Evolutionary conservation across 2,329 filamentous ascomycete genomes (phyloP).

Genomic region (Verticillium dahliae): DNA sequence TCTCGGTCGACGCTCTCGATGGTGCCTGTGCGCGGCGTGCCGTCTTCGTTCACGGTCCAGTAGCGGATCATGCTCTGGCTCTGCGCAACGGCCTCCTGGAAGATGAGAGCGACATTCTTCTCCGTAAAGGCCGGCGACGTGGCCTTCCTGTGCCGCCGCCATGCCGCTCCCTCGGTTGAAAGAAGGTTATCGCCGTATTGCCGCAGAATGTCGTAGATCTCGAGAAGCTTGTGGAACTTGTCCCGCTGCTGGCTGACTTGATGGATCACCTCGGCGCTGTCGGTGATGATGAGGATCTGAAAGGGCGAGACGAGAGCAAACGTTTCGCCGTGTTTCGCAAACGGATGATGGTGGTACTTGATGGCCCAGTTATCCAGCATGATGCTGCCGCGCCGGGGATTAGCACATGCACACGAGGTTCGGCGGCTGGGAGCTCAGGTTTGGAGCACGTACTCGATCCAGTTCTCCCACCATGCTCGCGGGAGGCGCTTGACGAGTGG

Average conservation of each 20-base stretch:
- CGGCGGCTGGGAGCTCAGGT: no score
- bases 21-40: slow-evolving; percentile 23
- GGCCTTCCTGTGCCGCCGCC: slow-evolving; percentile 68
- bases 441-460: slow-evolving; percentile 47
- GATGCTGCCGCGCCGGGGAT: slow-evolving; percentile 27
- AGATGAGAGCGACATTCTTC: slow-evolving; percentile 62
- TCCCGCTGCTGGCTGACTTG: slow-evolving; percentile 62
- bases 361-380: slow-evolving; percentile 56
- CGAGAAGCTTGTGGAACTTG: slow-evolving; percentile 63
- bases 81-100: slow-evolving; percentile 54
- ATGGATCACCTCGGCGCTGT: slow-evolving; percentile 57
- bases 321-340: slow-evolving; percentile 53
- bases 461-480: slow-evolving; percentile 44
- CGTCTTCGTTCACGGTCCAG: slow-evolving; percentile 40
- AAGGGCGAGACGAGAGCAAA: slow-evolving; percentile 59
- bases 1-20: slow-evolving; percentile 54
- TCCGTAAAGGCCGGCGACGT: slow-evolving; percentile 70
- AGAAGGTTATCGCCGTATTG: slow-evolving; percentile 65
- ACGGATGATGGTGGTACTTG: slow-evolving; percentile 48
- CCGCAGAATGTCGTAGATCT: slow-evolving; percentile 47
- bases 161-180: slow-evolving; percentile 60
- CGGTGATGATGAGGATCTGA: slow-evolving; percentile 45
- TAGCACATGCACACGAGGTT: background rate
- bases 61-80: slow-evolving; percentile 52
- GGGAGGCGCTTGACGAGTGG: slow-evolving; percentile 51